Percentiles rank a stretch among this genome's conserved stretches.
Evolutionary conservation across 2,329 filamentous ascomycete genomes (phyloP).

Genomic region (Ophiostoma novo-ulmi): DNA sequence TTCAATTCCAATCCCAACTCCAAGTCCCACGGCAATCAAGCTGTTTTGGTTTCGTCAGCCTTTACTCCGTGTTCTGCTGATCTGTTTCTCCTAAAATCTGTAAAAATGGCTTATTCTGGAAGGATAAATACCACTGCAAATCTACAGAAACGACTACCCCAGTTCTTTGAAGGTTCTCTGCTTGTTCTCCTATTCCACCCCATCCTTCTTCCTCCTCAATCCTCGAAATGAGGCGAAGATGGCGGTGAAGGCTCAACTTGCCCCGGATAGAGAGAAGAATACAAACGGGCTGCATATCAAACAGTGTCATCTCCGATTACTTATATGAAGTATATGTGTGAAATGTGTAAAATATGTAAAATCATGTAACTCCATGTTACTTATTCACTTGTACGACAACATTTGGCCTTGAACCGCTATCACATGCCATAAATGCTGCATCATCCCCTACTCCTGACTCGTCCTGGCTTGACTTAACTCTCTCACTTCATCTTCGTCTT

Average conservation of each 20-base stretch:
- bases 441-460: background rate
- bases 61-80: background rate
- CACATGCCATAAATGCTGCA: background rate
- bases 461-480: background rate
- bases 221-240: background rate
- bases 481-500: background rate
- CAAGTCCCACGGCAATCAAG: background rate
- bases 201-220: background rate
- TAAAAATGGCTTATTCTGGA: background rate
- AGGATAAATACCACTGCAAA: background rate
- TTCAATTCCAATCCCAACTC: too few species aligned
- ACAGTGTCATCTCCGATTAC: background rate
- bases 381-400: background rate
- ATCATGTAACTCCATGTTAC: background rate
- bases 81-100: background rate
- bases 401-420: background rate
- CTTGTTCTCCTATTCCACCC: background rate
- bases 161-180: background rate
- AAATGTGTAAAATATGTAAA: too few species aligned
- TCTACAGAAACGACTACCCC: too few species aligned
- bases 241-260: slow-evolving; percentile 14
- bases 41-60: background rate
- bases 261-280: background rate
- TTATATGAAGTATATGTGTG: background rate
- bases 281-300: background rate